A percentile compares a stretch with the other conserved stretches of the same genome.
These are phyloP conservation scores for Priceomyces melissophilus DNA, from an alignment of 805 yeast species.

Conservation along the genomic window DNA sequence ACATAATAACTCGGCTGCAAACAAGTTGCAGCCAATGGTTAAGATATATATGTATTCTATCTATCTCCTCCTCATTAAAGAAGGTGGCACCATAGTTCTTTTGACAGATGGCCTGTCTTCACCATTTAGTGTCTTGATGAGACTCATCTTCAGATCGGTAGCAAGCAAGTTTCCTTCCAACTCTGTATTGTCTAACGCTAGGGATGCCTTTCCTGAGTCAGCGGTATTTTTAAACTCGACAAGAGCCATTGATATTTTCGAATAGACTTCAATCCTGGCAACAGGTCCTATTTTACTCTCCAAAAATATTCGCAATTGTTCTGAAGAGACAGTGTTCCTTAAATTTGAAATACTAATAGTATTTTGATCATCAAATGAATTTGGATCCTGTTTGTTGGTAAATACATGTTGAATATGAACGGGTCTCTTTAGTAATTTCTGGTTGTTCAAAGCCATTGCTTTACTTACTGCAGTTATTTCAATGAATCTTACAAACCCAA, in stretches of 20 bases:
- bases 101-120: not conserved
- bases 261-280: constrained; percentile 40
- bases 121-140: not conserved
- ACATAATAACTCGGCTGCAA: not conserved
- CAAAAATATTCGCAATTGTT: constrained; percentile 30
- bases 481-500: constrained; percentile 58
- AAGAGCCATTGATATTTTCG: constrained; percentile 47
- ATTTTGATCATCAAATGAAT: constrained; percentile 15
- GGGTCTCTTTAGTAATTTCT: constrained; percentile 42
- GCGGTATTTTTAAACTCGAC: constrained; percentile 41
- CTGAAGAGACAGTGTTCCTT: constrained; percentile 32
- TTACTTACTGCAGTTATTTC: constrained; percentile 41
- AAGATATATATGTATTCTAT: not conserved
- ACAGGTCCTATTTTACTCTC: constrained; percentile 33
- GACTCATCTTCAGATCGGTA: constrained; percentile 9
- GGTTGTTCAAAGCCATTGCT: constrained; percentile 43
- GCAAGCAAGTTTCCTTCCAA: constrained; percentile 28
- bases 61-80: not conserved
- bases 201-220: constrained; percentile 50
- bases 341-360: constrained; percentile 22
- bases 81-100: constrained; percentile 7
- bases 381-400: constrained; percentile 10
- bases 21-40: not conserved
- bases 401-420: constrained; percentile 39
- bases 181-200: constrained; percentile 37